Evolutionary conservation across 1,139 yeast genomes (phyloP).

Genomic region (Yamadazyma triangularis): DNA sequence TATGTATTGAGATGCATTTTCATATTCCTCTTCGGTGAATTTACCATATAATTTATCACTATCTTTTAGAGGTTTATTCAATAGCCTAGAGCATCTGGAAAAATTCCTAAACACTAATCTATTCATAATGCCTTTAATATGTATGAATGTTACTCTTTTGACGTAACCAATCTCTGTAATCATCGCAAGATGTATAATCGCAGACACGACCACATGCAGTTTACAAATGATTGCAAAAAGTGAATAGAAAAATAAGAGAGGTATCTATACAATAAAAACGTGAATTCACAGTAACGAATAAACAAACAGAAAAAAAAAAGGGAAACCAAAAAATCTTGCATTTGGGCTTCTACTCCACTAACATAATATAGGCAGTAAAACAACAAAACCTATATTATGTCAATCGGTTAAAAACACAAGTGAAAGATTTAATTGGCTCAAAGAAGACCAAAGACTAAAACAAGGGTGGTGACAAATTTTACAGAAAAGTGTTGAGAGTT

Average conservation of each 20-base stretch:
- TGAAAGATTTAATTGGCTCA: constrained; percentile 9
- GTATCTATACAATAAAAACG: no score
- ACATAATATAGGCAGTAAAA: constrained; percentile 12
- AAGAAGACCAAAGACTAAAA: constrained; percentile 1
- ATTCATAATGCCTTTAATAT: no score
- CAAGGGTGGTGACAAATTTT: neutral
- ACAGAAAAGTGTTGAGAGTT: no score
- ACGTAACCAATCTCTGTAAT: no score
- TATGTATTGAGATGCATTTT: constrained; percentile 33
- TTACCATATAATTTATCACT: constrained; percentile 17
- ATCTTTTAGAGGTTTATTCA: constrained; percentile 5
- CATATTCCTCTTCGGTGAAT: constrained; percentile 39
- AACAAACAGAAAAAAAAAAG: constrained; percentile 1
- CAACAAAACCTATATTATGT: constrained; percentile 10
- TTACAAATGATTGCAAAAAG: no score
- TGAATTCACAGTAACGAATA: no score
- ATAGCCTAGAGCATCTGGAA: constrained; percentile 2
- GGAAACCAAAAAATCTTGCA: constrained; percentile 12
- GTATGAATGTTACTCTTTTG: no score
- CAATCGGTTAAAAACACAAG: constrained; percentile 16
- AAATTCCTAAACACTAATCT: no score
- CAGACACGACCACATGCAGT: no score
- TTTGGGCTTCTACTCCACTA: constrained; percentile 17
- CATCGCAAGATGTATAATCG: no score
- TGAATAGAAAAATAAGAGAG: no score